Percentiles rank a stretch among this genome's conserved stretches.
Conservation (phyloP, 164 flowering plant species). For the Aristolochia californica region DNA sequence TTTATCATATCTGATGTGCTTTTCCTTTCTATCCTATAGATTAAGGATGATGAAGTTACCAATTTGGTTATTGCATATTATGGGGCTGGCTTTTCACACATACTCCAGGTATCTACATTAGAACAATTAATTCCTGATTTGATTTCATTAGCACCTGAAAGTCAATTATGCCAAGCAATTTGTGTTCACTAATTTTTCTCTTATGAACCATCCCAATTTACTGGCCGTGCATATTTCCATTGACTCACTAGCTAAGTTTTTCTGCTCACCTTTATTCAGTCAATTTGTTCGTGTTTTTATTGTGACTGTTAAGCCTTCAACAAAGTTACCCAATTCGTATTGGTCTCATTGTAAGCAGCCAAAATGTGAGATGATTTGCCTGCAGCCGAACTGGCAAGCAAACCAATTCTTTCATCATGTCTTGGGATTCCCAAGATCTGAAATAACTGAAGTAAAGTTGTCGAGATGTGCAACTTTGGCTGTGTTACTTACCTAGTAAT, state of each 20-base stretch:
- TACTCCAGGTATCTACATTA: conserved; percentile 46
- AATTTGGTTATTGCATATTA: conserved; percentile 58
- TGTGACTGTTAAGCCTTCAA: no score
- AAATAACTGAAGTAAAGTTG: not conserved
- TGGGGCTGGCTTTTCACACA: conserved; percentile 65
- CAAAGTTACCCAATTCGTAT: no score
- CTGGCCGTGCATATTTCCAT: not conserved
- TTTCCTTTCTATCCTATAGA: conserved; percentile 25
- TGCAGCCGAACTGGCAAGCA: not conserved
- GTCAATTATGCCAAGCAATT: not conserved
- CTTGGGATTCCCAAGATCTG: not conserved
- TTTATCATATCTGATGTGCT: conserved; percentile 2
- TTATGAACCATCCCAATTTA: not conserved
- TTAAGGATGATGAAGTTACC: conserved; percentile 41
- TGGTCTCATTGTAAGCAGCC: no score
- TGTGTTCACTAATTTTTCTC: not conserved
- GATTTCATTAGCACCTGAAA: not conserved
- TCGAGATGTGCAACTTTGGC: not conserved
- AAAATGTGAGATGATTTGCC: no score
- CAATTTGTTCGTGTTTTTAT: no score
- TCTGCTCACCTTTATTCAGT: no score
- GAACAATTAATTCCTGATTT: not conserved
- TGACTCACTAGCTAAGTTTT: not conserved
- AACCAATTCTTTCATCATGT: not conserved
- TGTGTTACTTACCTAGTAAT: not conserved